Conservation (phyloP, 129 eudicot species). For the Apium graveolens region DNA sequence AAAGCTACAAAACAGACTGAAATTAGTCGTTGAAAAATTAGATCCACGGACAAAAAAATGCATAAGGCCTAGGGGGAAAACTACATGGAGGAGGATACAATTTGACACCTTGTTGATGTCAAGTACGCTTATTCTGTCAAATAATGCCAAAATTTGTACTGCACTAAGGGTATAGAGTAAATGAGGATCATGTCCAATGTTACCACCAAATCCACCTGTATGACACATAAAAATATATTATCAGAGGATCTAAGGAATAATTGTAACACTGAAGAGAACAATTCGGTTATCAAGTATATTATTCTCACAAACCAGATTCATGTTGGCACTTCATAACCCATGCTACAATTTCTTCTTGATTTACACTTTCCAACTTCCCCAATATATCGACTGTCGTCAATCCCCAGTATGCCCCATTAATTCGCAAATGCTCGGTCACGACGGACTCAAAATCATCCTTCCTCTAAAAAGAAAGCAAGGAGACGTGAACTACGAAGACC, state of each 20-base stretch:
- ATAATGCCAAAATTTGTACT: conserved; percentile 69
- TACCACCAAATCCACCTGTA: conserved; percentile 93
- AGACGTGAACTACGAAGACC: neutral
- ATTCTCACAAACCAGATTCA: conserved; percentile 49
- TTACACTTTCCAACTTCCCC: conserved; percentile 62
- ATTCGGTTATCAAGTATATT: neutral
- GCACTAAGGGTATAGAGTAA: conserved; percentile 78
- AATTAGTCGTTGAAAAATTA: neutral
- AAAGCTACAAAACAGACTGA: neutral
- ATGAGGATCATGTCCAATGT: conserved; percentile 90
- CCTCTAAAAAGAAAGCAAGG: conserved; percentile 22
- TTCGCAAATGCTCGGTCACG: conserved; percentile 75
- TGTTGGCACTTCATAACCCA: conserved; percentile 97
- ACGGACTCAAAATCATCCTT: conserved; percentile 68
- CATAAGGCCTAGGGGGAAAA: neutral
- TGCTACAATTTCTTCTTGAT: conserved; percentile 64
- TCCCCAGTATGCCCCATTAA: conserved; percentile 98
- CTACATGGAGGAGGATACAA: conserved; percentile 39
- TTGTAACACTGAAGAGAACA: neutral
- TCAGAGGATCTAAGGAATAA: neutral
- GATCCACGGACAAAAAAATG: neutral
- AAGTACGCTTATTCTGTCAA: conserved; percentile 61
- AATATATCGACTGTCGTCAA: conserved; percentile 75
- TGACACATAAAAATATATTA: neutral
- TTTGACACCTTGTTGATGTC: conserved; percentile 55